These are phyloP conservation scores for Colletotrichum sp. DNA, from an alignment of 2,329 filamentous ascomycete species.

Conservation along the genomic window DNA sequence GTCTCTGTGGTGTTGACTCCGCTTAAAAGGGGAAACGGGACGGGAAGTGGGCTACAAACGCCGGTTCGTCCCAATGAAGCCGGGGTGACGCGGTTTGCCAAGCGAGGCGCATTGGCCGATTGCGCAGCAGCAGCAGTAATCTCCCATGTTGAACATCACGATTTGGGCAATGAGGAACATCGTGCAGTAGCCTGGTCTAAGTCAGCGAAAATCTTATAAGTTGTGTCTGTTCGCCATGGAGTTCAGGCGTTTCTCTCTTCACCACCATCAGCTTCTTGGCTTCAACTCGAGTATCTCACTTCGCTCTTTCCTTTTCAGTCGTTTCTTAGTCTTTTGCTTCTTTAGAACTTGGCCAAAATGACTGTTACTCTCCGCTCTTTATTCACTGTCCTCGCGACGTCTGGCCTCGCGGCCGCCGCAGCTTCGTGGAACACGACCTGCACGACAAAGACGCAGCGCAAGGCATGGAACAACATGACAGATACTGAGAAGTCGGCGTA, in stretches of 20 bases:
- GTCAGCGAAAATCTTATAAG: not conserved
- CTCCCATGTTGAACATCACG: not conserved
- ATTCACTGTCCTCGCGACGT: not conserved
- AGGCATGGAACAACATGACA: slow-evolving; percentile 19
- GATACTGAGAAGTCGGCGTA: slow-evolving; percentile 21
- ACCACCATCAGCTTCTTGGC: not conserved
- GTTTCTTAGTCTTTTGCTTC: not conserved
- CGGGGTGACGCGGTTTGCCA: not conserved
- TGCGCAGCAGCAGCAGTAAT: not conserved
- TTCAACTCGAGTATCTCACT: not conserved
- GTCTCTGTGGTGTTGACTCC: not conserved
- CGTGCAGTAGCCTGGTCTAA: not conserved
- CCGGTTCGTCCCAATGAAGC: not conserved
- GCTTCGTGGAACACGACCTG: slow-evolving; percentile 1
- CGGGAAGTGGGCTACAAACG: slow-evolving; percentile 4
- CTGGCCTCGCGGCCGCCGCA: not conserved
- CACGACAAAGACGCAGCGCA: not conserved
- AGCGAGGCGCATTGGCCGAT: slow-evolving; percentile 7
- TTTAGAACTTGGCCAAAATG: not conserved
- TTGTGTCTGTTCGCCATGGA: not conserved
- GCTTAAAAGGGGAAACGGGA: not conserved
- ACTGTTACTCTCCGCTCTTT: not conserved
- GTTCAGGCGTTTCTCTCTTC: not conserved
- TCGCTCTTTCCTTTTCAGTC: not conserved
- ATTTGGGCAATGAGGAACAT: not conserved